Evolutionary conservation across 768 basidiomycete genomes (phyloP).

Genomic region (Suillus placidus): DNA sequence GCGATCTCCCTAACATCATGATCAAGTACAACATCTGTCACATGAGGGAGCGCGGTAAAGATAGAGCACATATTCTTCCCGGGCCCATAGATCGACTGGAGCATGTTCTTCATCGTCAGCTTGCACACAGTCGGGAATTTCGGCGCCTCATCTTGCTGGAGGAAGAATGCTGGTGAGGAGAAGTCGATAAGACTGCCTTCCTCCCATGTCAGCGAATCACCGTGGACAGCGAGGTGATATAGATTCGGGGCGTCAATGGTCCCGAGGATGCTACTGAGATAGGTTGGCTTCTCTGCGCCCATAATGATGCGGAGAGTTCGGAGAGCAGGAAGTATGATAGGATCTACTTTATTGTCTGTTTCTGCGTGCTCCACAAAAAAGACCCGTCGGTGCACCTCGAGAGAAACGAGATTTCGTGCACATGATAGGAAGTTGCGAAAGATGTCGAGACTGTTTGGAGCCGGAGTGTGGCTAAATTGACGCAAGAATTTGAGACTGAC

Average conservation of each 20-base stretch:
- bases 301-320: neutral
- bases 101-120: slow-evolving; percentile 3
- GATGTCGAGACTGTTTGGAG: neutral
- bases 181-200: neutral
- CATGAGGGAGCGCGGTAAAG: neutral
- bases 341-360: neutral
- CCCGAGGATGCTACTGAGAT: neutral
- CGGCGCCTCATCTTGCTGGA: neutral
- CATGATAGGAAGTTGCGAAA: neutral
- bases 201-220: neutral
- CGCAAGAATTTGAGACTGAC: neutral
- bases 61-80: neutral
- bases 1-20: slow-evolving; percentile 3
- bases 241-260: neutral
- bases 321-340: neutral
- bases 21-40: neutral
- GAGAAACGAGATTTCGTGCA: neutral
- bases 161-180: neutral
- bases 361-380: neutral
- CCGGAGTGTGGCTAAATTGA: neutral
- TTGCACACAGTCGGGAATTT: slow-evolving; percentile 1
- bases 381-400: neutral
- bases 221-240: neutral
- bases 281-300: neutral
- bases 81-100: neutral